Percentiles rank a stretch among this genome's conserved stretches.
phyloP scores from a whole-genome alignment of 441 rosid species.

The Pelargonium citronellum region DNA sequence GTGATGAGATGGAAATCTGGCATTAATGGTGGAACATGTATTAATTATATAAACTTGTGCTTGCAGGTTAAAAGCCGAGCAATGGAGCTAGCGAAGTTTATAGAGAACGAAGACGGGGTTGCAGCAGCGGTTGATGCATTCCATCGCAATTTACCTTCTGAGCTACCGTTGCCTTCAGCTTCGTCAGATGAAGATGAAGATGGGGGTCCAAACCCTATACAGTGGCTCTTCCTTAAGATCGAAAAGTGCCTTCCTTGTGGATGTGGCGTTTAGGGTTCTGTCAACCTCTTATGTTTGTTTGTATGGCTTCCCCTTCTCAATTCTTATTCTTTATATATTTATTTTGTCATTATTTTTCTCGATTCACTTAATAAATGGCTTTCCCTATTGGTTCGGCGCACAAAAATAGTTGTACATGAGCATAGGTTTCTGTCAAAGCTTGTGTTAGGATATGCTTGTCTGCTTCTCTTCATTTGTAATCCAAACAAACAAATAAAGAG shows the following conservation, averaged over 20 bases:
- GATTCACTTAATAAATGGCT: too few relatives aligned
- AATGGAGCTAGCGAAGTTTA: conserved; percentile 59
- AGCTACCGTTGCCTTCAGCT: conserved; percentile 52
- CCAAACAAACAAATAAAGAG: too few relatives aligned
- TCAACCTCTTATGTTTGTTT: background rate
- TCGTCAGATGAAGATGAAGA: conserved; percentile 36
- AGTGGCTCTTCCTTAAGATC: conserved; percentile 57
- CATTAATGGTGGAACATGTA: background rate
- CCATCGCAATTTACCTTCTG: conserved; percentile 74
- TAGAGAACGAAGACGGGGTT: conserved; percentile 93
- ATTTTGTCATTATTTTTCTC: too few relatives aligned
- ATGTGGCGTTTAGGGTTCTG: conserved; percentile 28
- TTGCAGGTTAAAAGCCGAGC: conserved; percentile 68
- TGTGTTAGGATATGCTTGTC: too few relatives aligned
- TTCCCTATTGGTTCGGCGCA: too few relatives aligned
- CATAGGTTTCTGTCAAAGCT: too few relatives aligned
- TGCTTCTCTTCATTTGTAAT: too few relatives aligned
- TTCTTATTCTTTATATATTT: too few relatives aligned
- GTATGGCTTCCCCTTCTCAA: too few relatives aligned
- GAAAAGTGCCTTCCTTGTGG: conserved; percentile 48
- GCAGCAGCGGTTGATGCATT: conserved; percentile 82
- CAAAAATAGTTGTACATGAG: too few relatives aligned
- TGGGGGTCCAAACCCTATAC: conserved; percentile 45
- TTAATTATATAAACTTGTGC: background rate
- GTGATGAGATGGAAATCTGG: background rate